phyloP scores from a whole-genome alignment of 2,329 filamentous ascomycete species.

The Colletotrichum theobromicola region DNA sequence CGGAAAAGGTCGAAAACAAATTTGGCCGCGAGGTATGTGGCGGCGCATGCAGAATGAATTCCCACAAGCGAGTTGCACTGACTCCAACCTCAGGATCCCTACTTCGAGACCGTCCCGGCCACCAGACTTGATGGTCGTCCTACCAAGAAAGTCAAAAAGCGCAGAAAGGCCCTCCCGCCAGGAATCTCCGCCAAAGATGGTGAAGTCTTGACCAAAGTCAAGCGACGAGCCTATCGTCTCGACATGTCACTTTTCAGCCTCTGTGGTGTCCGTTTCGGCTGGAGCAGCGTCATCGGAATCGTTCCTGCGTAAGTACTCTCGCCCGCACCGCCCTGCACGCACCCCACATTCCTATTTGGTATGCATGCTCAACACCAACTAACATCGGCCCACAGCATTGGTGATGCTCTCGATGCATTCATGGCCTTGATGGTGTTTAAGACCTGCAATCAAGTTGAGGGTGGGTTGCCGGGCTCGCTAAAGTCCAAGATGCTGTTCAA shows the following conservation, averaged over 20 bases:
- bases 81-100: constrained; percentile 74
- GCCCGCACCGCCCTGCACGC: neutral
- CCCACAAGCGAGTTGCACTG: neutral
- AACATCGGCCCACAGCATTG: constrained; percentile 55
- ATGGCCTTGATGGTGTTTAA: constrained; percentile 78
- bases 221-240: constrained; percentile 82
- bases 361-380: neutral
- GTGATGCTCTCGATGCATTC: constrained; percentile 75
- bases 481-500: constrained; percentile 80
- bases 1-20: constrained; percentile 61
- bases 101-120: constrained; percentile 82
- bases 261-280: constrained; percentile 84
- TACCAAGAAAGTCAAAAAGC: constrained; percentile 77
- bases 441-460: constrained; percentile 76
- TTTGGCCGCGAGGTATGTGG: constrained; percentile 57
- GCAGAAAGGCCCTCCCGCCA: constrained; percentile 82
- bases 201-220: constrained; percentile 83
- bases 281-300: constrained; percentile 84
- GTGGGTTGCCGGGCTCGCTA: constrained; percentile 70
- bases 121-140: constrained; percentile 70
- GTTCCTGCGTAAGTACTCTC: constrained; percentile 74
- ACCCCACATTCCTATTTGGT: neutral
- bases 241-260: constrained; percentile 86
- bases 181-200: constrained; percentile 85
- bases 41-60: neutral